Evolutionary conservation across 345 rosid genomes (phyloP).

Genomic region (Brassica rapa): DNA sequence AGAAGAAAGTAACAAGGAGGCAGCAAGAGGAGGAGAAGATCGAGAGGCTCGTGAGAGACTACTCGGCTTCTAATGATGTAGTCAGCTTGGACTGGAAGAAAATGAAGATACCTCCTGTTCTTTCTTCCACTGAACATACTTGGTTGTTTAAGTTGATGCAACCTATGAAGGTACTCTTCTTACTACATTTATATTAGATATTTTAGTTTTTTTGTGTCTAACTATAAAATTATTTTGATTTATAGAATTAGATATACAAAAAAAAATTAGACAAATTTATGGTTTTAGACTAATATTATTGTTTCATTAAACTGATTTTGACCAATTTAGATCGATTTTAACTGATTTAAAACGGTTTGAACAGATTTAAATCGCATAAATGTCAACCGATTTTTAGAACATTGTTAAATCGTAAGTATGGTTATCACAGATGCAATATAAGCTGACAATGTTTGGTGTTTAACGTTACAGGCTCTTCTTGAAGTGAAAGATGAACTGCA

Average conservation of each 20-base stretch:
- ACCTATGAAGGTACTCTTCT: constrained; percentile 73
- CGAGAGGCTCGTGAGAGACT: constrained; percentile 68
- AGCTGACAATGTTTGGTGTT: not conserved
- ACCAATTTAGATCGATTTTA: not conserved
- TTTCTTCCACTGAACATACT: constrained; percentile 68
- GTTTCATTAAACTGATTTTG: too few species aligned
- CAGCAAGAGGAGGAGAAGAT: constrained; percentile 63
- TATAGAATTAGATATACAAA: not conserved
- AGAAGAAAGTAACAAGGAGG: constrained; percentile 30
- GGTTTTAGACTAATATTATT: not conserved
- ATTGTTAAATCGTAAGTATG: not conserved
- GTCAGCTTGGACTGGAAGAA: constrained; percentile 91
- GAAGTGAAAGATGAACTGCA: constrained; percentile 59
- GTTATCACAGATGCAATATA: not conserved
- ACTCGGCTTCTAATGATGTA: constrained; percentile 70
- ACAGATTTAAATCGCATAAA: not conserved
- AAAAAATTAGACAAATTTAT: not conserved
- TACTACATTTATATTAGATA: not conserved
- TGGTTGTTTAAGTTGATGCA: constrained; percentile 96
- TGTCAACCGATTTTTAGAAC: not conserved
- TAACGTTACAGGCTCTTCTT: constrained; percentile 54
- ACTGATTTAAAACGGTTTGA: too few species aligned
- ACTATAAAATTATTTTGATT: not conserved
- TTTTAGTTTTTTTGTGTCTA: not conserved
- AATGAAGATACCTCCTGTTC: constrained; percentile 95